These are phyloP conservation scores for Barnettozyma hawaiiensis DNA, from an alignment of 1,139 yeast species.

Conservation along the genomic window DNA sequence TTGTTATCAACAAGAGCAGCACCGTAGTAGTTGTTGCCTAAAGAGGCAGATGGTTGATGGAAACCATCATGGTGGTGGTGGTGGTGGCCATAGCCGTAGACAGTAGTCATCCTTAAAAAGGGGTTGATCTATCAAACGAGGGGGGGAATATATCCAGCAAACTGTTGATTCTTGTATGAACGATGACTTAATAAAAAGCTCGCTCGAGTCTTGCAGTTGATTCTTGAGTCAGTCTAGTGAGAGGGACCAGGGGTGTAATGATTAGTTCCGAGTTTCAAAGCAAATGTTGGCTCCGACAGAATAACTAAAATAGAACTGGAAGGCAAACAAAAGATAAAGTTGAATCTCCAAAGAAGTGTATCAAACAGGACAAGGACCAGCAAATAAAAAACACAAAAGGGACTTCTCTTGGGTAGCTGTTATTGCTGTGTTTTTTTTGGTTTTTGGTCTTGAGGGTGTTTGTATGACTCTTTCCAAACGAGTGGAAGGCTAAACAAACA, in stretches of 20 bases:
- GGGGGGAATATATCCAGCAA: background rate
- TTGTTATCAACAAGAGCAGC: constrained; percentile 1
- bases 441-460: constrained; percentile 4
- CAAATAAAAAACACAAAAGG: no score
- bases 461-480: constrained; percentile 3
- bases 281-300: background rate
- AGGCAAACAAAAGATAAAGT: background rate
- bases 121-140: background rate
- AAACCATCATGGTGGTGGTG: constrained; percentile 11
- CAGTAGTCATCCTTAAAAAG: constrained; percentile 13
- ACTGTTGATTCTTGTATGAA: constrained; percentile 4
- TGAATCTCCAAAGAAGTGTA: constrained; percentile 5
- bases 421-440: constrained; percentile 2
- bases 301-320: no score
- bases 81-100: constrained; percentile 12
- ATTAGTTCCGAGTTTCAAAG: constrained; percentile 4
- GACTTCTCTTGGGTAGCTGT: background rate
- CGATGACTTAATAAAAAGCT: constrained; percentile 20
- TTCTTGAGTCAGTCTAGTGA: background rate
- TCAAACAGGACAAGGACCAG: background rate
- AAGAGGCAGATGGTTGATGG: constrained; percentile 8
- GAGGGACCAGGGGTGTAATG: background rate
- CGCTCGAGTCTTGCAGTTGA: constrained; percentile 6
- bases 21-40: constrained; percentile 4
- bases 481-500: constrained; percentile 3